phyloP scores from a whole-genome alignment of 1,284 basidiomycete species.

The Tranzscheliella williamsii region DNA sequence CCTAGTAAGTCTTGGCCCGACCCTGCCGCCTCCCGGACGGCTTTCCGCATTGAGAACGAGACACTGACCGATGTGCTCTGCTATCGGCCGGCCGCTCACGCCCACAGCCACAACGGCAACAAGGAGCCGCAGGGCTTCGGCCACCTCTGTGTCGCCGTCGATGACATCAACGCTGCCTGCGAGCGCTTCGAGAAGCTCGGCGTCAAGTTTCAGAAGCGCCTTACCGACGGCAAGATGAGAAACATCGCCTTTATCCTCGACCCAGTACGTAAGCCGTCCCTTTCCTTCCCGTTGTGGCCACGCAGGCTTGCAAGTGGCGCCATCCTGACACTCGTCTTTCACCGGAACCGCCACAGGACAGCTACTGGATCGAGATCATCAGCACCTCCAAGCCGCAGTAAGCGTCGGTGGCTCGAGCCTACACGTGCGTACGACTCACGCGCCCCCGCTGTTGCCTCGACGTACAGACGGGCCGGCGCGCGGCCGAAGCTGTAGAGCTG shows the following conservation, averaged over 20 bases:
- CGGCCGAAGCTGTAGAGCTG: no score
- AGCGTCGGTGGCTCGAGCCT: constrained; percentile 11
- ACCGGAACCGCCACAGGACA: constrained; percentile 32
- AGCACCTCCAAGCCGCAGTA: constrained; percentile 31
- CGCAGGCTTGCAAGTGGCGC: no score
- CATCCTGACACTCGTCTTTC: no score
- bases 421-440: no score
- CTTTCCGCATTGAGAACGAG: no score
- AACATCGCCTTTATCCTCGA: constrained; percentile 84
- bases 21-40: no score
- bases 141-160: constrained; percentile 77
- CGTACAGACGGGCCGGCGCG: no score
- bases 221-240: constrained; percentile 82
- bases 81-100: no score
- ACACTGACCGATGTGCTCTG: no score
- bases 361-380: constrained; percentile 67
- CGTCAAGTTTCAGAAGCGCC: constrained; percentile 85
- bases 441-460: no score
- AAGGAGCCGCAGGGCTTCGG: constrained; percentile 57
- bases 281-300: not conserved
- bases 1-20: constrained; percentile 38
- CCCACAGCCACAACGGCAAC: constrained; percentile 54
- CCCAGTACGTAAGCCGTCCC: constrained; percentile 63
- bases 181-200: constrained; percentile 79
- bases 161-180: constrained; percentile 81